Percentiles rank a stretch among this genome's conserved stretches.
phyloP scores from a whole-genome alignment of 2,329 filamentous ascomycete genomes.

The Diaporthe citriasiana region DNA sequence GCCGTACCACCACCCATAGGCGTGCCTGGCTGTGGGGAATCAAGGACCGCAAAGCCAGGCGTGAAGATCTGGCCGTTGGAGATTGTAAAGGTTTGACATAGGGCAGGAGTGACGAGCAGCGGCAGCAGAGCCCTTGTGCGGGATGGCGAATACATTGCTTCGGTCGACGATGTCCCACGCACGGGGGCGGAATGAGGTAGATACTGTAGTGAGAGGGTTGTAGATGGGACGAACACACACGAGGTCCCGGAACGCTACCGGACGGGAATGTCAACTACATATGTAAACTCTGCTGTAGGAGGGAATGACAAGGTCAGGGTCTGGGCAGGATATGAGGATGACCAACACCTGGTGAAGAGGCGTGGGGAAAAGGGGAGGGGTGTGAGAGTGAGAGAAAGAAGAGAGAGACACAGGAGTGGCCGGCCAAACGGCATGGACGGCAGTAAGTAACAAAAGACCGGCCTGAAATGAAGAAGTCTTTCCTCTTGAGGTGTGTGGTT shows the following conservation, averaged over 20 bases:
- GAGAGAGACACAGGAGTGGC: background rate
- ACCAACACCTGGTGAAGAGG: background rate
- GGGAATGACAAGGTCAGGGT: too few relatives aligned
- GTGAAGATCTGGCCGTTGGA: constrained; percentile 78
- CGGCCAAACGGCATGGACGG: background rate
- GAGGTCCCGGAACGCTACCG: background rate
- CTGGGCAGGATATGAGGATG: background rate
- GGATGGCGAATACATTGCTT: constrained; percentile 26
- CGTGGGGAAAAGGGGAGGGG: background rate
- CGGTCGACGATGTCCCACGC: background rate
- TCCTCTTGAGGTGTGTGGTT: background rate
- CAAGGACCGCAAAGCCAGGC: constrained; percentile 75
- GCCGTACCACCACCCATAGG: constrained; percentile 73
- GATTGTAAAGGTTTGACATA: constrained; percentile 66
- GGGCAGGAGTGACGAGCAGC: constrained; percentile 48
- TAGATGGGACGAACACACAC: background rate
- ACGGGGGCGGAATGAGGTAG: background rate
- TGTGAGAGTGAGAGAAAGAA: too few relatives aligned
- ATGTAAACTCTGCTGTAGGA: background rate
- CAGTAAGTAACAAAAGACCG: background rate
- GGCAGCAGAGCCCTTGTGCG: constrained; percentile 44
- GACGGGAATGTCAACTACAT: constrained; percentile 15
- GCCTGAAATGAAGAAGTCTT: constrained; percentile 22
- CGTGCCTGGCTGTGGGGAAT: constrained; percentile 75
- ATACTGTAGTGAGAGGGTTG: background rate